phyloP scores from a whole-genome alignment of 257 asterid genomes.

The Plantago major region DNA sequence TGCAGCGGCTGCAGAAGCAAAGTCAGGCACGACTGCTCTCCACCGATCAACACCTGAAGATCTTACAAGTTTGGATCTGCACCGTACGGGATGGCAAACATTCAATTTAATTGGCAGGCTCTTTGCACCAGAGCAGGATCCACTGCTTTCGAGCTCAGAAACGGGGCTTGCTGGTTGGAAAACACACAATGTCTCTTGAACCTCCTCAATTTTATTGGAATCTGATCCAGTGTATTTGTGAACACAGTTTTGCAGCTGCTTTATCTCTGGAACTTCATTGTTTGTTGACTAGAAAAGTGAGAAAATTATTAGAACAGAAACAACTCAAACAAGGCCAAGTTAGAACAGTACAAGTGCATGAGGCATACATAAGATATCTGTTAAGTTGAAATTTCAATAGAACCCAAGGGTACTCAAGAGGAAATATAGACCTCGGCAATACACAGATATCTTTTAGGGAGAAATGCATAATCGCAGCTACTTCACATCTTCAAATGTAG shows the following conservation, averaged over 20 bases:
- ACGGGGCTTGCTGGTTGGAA: constrained; percentile 66
- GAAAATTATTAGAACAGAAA: constrained; percentile 17
- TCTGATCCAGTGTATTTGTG: constrained; percentile 21
- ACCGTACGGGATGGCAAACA: constrained; percentile 34
- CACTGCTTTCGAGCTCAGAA: constrained; percentile 67
- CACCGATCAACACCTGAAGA: constrained; percentile 50
- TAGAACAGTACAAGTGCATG: not conserved
- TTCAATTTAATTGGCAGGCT: constrained; percentile 31
- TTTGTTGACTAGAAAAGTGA: constrained; percentile 19
- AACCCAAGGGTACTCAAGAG: too few species aligned
- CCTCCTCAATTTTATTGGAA: constrained; percentile 19
- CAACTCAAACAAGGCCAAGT: not conserved
- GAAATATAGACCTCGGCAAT: not conserved
- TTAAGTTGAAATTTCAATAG: not conserved
- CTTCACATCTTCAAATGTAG: too few species aligned
- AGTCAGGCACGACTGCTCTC: constrained; percentile 35
- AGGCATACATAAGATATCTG: not conserved
- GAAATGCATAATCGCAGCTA: not conserved
- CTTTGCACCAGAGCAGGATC: constrained; percentile 42
- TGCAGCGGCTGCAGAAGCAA: constrained; percentile 18
- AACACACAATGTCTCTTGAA: constrained; percentile 28
- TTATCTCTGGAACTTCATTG: constrained; percentile 20
- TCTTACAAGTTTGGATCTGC: constrained; percentile 62
- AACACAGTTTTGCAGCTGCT: constrained; percentile 22
- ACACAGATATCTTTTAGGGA: too few species aligned